These are phyloP conservation scores for Chlamydomonas sp. DNA, from an alignment of 139 green algal species.

Conservation along the genomic window DNA sequence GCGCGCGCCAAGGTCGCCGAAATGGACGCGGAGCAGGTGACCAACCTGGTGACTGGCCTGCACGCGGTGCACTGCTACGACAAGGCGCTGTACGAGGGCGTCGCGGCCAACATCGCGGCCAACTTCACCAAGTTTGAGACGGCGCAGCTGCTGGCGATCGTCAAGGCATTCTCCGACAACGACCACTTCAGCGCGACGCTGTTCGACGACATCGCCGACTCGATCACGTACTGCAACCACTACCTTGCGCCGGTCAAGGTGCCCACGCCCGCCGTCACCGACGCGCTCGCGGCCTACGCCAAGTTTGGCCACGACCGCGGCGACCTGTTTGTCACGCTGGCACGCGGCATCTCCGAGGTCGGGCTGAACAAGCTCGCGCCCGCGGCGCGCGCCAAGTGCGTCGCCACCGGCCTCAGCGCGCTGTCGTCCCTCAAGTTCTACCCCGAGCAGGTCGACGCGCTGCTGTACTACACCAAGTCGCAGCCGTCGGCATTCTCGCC, in stretches of 20 bases:
- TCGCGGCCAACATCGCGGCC: constrained; percentile 25
- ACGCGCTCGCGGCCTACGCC: constrained; percentile 24
- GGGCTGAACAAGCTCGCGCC: constrained; percentile 22
- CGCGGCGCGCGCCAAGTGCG: constrained; percentile 7
- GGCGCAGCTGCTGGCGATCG: constrained; percentile 34
- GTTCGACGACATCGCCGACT: constrained; percentile 40
- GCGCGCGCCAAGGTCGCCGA: constrained; percentile 19
- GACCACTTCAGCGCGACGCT: constrained; percentile 21
- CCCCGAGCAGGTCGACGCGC: constrained; percentile 33
- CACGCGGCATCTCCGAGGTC: constrained; percentile 29
- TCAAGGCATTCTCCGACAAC: constrained; percentile 22
- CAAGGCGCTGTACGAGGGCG: constrained; percentile 31
- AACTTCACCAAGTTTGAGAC: constrained; percentile 49
- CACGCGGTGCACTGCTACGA: constrained; percentile 30
- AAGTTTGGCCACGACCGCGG: constrained; percentile 37
- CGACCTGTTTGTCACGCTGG: constrained; percentile 30
- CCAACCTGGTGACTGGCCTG: constrained; percentile 27
- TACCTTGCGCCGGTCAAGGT: constrained; percentile 37
- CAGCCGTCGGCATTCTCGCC: constrained; percentile 5
- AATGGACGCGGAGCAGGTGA: constrained; percentile 25
- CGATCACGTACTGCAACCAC: constrained; percentile 44
- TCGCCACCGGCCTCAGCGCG: constrained; percentile 18
- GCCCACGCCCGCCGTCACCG: constrained; percentile 11
- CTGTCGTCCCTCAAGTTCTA: constrained; percentile 37
- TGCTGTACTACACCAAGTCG: constrained; percentile 32